These are phyloP conservation scores for Lachnellula occidentalis DNA, from an alignment of 2,329 filamentous ascomycete genomes.

Conservation along the genomic window DNA sequence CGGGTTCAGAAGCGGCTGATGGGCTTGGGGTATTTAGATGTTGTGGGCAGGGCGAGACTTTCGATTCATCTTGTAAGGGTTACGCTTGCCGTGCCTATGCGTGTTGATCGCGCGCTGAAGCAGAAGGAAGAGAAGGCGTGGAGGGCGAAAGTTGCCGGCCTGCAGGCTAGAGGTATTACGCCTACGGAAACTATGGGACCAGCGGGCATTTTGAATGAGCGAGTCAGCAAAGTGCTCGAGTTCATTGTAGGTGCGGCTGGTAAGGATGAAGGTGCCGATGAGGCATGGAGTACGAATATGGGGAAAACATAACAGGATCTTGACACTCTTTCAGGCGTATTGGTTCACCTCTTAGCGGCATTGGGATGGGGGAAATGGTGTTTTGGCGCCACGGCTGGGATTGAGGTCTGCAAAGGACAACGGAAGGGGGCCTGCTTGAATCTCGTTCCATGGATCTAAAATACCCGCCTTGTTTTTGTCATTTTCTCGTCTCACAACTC, in stretches of 20 bases:
- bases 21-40: slow-evolving; percentile 35
- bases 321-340: not conserved
- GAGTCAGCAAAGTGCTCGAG: slow-evolving; percentile 35
- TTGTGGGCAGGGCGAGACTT: slow-evolving; percentile 32
- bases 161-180: slow-evolving; percentile 31
- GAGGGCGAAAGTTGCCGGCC: slow-evolving; percentile 33
- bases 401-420: not conserved
- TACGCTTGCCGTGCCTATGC: slow-evolving; percentile 35
- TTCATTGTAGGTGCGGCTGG: slow-evolving; percentile 37
- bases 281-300: slow-evolving; percentile 29
- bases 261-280: slow-evolving; percentile 35
- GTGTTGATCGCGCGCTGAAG: slow-evolving; percentile 36
- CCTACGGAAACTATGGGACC: slow-evolving; percentile 25
- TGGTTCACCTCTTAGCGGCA: not conserved
- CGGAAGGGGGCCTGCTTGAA: not conserved
- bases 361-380: not conserved
- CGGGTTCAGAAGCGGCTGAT: slow-evolving; percentile 35
- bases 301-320: slow-evolving; percentile 17
- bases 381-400: not conserved
- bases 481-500: no score
- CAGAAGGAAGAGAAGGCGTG: slow-evolving; percentile 34
- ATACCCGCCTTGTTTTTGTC: no score
- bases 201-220: slow-evolving; percentile 35
- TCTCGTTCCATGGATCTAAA: not conserved
- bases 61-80: slow-evolving; percentile 36